Evolutionary conservation across 129 eudicot species (phyloP), one percentile per base, ranked within the genome.

Genomic region (Flaveria trinervia): DNA sequence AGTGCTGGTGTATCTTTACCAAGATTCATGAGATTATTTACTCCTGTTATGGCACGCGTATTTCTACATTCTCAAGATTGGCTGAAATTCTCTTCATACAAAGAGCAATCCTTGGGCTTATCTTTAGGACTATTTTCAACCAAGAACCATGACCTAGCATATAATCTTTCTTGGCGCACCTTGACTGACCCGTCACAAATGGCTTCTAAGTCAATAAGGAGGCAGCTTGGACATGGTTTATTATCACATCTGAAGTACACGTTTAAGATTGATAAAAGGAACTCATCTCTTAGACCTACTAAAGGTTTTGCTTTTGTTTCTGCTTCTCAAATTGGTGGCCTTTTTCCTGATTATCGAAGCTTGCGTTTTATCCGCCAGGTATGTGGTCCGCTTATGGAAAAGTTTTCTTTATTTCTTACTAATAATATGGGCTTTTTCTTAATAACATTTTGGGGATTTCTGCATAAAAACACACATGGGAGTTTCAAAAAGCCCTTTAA

Each of bases 361-460:
- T 79, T 88, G 80, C 92, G 97, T 39, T 90, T 85, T 75, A 41
- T 91, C 39, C 98, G 97, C 73, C 98, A 94, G 98, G 98, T 93
- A 75, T 71, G 23, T 74, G 43, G 33, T 1, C 66, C 60, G 68
- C 22, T 0, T 18, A 6, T 56, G 59, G 52, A 20, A 20, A 70
- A 16, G 55, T 52, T 73, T 22, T 4, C 4, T 39, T 67, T 48
- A 28, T 33, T 18, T 9, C 30, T 14, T 76, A 44, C 77, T 50
- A 52, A 18, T 5, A 56, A 46, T 8, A 36, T 33, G 0, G 36
- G 9, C 17, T 15, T 55, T 70, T 1, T 52, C 23, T 5, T 16
- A 52, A 6, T 52, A 16, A n/a, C 49, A 45, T 9, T 15, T 5
- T 30, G 8, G 4, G 23, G 33, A 3, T 59, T 2, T 59, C 5